Evolutionary conservation across 495 filamentous ascomycete genomes (phyloP).

Genomic region (Annulohypoxylon bovei): DNA sequence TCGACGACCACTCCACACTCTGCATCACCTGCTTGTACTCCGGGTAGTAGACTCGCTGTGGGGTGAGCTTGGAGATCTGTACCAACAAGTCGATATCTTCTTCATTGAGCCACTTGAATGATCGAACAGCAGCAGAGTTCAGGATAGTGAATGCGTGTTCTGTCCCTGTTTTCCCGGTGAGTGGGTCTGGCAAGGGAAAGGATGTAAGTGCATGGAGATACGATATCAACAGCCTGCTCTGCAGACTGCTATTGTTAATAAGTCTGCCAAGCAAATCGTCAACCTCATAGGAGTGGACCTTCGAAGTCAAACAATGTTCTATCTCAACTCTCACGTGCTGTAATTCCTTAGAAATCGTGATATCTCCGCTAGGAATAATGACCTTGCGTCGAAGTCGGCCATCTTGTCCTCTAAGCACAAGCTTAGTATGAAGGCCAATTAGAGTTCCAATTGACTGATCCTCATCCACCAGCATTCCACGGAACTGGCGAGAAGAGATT

Average conservation of each 20-base stretch:
- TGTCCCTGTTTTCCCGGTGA: slow-evolving; percentile 68
- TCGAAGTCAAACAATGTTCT: slow-evolving; percentile 7
- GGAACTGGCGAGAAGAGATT: slow-evolving; percentile 63
- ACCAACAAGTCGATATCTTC: slow-evolving; percentile 53
- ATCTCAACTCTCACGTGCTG: slow-evolving; percentile 60
- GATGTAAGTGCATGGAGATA: slow-evolving; percentile 73
- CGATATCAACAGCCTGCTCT: slow-evolving; percentile 63
- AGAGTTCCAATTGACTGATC: slow-evolving; percentile 63
- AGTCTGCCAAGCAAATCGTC: slow-evolving; percentile 61
- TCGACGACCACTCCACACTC: slow-evolving; percentile 32
- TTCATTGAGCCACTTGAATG: slow-evolving; percentile 56
- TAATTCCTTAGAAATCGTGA: slow-evolving; percentile 29
- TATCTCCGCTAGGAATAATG: slow-evolving; percentile 61
- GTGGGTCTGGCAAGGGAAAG: slow-evolving; percentile 64
- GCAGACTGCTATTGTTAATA: slow-evolving; percentile 60
- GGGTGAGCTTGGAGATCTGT: slow-evolving; percentile 62
- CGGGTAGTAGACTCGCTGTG: slow-evolving; percentile 52
- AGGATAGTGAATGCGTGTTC: slow-evolving; percentile 67
- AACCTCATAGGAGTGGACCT: slow-evolving; percentile 55
- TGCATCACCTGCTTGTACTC: slow-evolving; percentile 40
- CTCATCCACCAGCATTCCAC: slow-evolving; percentile 63
- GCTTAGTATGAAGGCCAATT: slow-evolving; percentile 62
- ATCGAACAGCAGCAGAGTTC: slow-evolving; percentile 58
- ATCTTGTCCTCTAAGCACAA: slow-evolving; percentile 56
- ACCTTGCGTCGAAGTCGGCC: slow-evolving; percentile 48